A percentile compares a stretch with the other conserved stretches of the same genome.
Evolutionary conservation across 768 basidiomycete species (phyloP).

Genomic region (Hortiboletus campestris): DNA sequence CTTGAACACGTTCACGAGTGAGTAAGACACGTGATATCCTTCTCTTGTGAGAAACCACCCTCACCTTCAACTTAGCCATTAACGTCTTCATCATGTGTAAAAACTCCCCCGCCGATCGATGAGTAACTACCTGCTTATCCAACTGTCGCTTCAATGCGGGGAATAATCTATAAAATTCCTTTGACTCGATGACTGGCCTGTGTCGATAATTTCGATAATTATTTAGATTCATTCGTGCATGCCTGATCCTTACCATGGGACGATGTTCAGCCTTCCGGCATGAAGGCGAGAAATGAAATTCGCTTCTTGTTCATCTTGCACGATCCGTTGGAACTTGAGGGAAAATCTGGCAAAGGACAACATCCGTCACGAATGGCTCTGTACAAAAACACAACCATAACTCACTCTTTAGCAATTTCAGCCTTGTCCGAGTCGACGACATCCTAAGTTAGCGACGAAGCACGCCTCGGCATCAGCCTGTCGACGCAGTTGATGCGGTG

Average conservation of each 20-base stretch:
- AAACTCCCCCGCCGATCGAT: conserved; percentile 52
- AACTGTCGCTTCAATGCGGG: conserved; percentile 44
- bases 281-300: conserved; percentile 66
- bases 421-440: conserved; percentile 59
- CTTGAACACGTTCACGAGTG: conserved; percentile 27
- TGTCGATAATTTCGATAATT: too few relatives aligned
- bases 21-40: neutral
- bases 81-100: conserved; percentile 56
- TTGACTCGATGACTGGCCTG: conserved; percentile 59
- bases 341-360: conserved; percentile 40
- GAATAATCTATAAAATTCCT: conserved; percentile 58
- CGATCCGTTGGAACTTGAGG: conserved; percentile 59
- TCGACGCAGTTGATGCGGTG: neutral
- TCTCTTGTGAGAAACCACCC: neutral
- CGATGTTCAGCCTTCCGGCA: conserved; percentile 50
- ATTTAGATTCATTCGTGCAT: neutral
- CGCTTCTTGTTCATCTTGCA: conserved; percentile 55
- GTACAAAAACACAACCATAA: neutral
- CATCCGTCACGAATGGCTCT: neutral
- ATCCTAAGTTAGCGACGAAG: conserved; percentile 40
- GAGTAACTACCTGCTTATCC: conserved; percentile 48
- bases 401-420: conserved; percentile 59
- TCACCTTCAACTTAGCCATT: conserved; percentile 69
- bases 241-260: conserved; percentile 46
- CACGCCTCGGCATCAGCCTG: neutral